Evolutionary conservation across 768 basidiomycete species (phyloP).

Genomic region (Amanita muscaria): DNA sequence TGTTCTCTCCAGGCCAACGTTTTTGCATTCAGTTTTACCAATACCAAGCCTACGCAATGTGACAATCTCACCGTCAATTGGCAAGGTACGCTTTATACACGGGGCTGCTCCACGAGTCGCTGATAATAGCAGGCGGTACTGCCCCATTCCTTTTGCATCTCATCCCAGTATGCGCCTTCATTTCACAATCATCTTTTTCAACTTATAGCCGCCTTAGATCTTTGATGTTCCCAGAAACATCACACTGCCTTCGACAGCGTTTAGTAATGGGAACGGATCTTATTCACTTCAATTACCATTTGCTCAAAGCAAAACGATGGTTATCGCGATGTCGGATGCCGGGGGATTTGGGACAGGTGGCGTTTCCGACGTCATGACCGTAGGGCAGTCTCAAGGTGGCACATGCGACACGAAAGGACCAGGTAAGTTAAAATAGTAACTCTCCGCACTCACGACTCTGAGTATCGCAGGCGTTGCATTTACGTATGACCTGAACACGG

Average conservation of each 20-base stretch:
- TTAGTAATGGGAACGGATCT: constrained; percentile 43
- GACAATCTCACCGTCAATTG: constrained; percentile 53
- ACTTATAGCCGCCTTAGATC: constrained; percentile 24
- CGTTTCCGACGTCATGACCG: constrained; percentile 37
- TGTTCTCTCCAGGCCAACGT: constrained; percentile 16
- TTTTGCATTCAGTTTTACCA: constrained; percentile 39
- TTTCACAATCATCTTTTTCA: constrained; percentile 8
- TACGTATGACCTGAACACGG: constrained; percentile 38
- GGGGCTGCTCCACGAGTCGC: neutral
- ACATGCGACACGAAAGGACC: constrained; percentile 44
- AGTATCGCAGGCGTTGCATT: constrained; percentile 30
- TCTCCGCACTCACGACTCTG: neutral
- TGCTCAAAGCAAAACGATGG: constrained; percentile 27
- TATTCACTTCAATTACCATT: constrained; percentile 41
- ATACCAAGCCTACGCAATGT: constrained; percentile 44
- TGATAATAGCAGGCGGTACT: constrained; percentile 39
- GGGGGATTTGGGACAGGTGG: constrained; percentile 65
- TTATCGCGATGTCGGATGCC: constrained; percentile 65
- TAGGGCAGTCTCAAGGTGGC: constrained; percentile 37
- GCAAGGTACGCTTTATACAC: constrained; percentile 37
- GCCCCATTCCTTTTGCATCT: constrained; percentile 45
- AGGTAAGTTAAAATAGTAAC: constrained; percentile 17
- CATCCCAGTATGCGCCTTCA: constrained; percentile 35
- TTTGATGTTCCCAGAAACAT: constrained; percentile 47
- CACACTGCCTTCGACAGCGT: constrained; percentile 46